Evolutionary conservation across 495 filamentous ascomycete genomes (phyloP), one percentile per base, ranked within the genome.

Genomic region (Penicillium manginii): DNA sequence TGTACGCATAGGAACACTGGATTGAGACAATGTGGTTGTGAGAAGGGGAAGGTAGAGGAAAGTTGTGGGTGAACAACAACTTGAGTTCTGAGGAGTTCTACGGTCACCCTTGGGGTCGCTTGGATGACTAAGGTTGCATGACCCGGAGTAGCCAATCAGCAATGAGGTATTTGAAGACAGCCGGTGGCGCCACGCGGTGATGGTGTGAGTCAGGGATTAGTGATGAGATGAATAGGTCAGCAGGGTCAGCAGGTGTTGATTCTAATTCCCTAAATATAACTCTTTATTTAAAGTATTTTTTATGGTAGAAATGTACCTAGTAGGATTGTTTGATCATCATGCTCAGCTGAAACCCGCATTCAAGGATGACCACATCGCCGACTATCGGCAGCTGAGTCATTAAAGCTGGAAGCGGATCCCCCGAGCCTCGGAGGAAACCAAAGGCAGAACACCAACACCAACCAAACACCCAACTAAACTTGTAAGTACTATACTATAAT

Each of bases 101-200:
- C 62, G 37, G 54, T 55, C 57, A 42, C 55, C 47, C 54, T 58
- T 43, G 53, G 60, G 52, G 17, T 17, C 18, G 57, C 57, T 70
- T 68, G 68, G 37, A 49, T 29, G 26, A 29, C 26, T 68, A 70
- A 68, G 49, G 21, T 65, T 68, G 65, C 60, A 70, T 66, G 62
- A 67, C 52, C 31, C 48, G 0, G n/a, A 29, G 35, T 15, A 43
- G 56, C 79, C 77, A 81, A 80, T 81, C 73, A 81, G 61, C 50
- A 43, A 59, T 22, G 15, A 73, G 61, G 67, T 64, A 71, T 80
- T 80, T 81, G 67, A 70, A 77, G 64, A 70, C 67, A 72, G 4
- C 50, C 40, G 51, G 67, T 78, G 74, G 74, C 69, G 66, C 73
- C 73, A 77, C 62, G 15, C 17, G 7, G 40, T 18, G 14, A 19